Evolutionary conservation across 2,329 filamentous ascomycete genomes (phyloP).

Genomic region (Curvularia eragrostidis): DNA sequence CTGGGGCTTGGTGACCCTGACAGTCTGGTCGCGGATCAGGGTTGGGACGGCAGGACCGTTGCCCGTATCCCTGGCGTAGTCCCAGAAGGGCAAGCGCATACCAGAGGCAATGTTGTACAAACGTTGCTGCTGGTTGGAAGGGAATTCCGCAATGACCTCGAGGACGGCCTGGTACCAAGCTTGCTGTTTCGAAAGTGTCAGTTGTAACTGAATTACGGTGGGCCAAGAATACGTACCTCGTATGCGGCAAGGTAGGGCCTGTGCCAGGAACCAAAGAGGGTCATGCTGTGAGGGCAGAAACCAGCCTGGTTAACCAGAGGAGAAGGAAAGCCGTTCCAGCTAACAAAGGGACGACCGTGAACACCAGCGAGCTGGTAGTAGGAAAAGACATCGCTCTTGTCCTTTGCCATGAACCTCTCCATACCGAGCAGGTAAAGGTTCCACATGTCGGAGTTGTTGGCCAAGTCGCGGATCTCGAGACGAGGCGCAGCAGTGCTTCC

Average conservation of each 20-base stretch:
- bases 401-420: slow-evolving; percentile 71
- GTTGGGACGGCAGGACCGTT: slow-evolving; percentile 40
- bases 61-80: slow-evolving; percentile 53
- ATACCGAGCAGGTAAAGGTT: slow-evolving; percentile 79
- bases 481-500: slow-evolving; percentile 53
- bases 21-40: slow-evolving; percentile 50
- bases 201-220: no score
- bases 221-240: slow-evolving; percentile 53
- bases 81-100: slow-evolving; percentile 57
- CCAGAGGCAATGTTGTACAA: slow-evolving; percentile 51
- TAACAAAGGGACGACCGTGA: slow-evolving; percentile 73
- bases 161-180: slow-evolving; percentile 50
- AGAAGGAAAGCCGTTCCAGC: slow-evolving; percentile 60
- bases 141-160: slow-evolving; percentile 53
- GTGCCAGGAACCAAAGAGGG: slow-evolving; percentile 83
- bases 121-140: slow-evolving; percentile 46
- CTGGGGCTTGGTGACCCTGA: slow-evolving; percentile 53
- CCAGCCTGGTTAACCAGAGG: slow-evolving; percentile 62
- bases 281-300: slow-evolving; percentile 79
- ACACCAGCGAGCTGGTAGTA: slow-evolving; percentile 82
- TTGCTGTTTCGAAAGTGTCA: slow-evolving; percentile 45
- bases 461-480: slow-evolving; percentile 71
- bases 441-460: slow-evolving; percentile 68
- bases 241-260: slow-evolving; percentile 74
- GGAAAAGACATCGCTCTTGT: slow-evolving; percentile 70